A percentile compares a stretch with the other conserved stretches of the same genome.
Conservation (phyloP, 2,329 filamentous ascomycete species). For the Paecilomyces dactylethromorphus region DNA sequence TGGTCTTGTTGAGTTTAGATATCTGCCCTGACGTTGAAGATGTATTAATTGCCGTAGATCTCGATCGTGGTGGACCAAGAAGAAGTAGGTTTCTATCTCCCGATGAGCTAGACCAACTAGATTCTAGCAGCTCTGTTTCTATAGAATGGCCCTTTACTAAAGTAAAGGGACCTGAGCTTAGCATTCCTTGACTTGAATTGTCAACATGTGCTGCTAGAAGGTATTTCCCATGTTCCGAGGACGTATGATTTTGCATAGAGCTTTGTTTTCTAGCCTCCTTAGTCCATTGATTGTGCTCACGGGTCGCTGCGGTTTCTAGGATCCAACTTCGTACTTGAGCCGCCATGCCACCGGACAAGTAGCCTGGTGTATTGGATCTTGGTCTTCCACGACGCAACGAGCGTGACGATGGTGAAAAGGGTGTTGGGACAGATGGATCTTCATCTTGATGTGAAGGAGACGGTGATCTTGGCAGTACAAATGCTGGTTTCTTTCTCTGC, state of each 20-base stretch:
- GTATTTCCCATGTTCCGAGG: not conserved
- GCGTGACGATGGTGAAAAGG: conserved; percentile 30
- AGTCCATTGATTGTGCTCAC: conserved; percentile 9
- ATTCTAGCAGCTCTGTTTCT: not conserved
- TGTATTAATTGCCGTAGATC: not conserved
- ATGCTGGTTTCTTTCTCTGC: conserved; percentile 25
- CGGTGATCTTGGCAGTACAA: conserved; percentile 32
- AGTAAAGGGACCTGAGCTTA: conserved; percentile 4
- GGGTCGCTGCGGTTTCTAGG: conserved; percentile 28
- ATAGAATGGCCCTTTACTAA: conserved; percentile 1
- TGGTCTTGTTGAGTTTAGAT: conserved; percentile 9
- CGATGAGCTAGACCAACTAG: not conserved
- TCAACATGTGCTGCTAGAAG: conserved; percentile 2
- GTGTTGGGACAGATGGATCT: conserved; percentile 16
- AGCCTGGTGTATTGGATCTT: conserved; percentile 15
- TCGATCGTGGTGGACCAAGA: conserved; percentile 14
- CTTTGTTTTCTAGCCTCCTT: not conserved
- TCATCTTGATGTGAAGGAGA: conserved; percentile 18
- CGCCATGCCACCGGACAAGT: conserved; percentile 33
- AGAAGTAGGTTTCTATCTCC: conserved; percentile 17
- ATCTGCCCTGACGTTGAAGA: not conserved
- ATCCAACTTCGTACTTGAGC: conserved; percentile 36
- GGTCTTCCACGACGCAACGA: conserved; percentile 21
- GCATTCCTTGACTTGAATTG: conserved; percentile 1
- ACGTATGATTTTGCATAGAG: not conserved